Conservation (phyloP, 768 basidiomycete species). For the Dioszegia crocea region DNA sequence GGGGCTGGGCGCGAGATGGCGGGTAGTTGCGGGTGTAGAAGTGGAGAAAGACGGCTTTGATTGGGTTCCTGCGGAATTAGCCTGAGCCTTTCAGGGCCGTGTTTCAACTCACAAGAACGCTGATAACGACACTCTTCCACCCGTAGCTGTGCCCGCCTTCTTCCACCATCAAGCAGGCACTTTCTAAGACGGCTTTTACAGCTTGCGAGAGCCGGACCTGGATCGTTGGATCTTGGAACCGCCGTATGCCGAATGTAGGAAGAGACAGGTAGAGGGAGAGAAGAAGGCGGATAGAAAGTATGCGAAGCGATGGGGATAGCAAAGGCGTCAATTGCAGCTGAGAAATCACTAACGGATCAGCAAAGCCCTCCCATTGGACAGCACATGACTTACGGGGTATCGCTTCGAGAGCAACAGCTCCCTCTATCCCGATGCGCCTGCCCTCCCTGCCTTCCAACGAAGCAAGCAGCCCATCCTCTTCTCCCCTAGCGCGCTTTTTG, state of each 20-base stretch:
- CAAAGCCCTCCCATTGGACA: neutral
- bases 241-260: slow-evolving; percentile 8
- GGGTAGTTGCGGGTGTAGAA: slow-evolving; percentile 43
- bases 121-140: slow-evolving; percentile 40
- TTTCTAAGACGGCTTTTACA: slow-evolving; percentile 25
- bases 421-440: slow-evolving; percentile 16
- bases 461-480: slow-evolving; percentile 44
- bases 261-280: slow-evolving; percentile 28
- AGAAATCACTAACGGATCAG: slow-evolving; percentile 25
- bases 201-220: slow-evolving; percentile 8
- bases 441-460: slow-evolving; percentile 37
- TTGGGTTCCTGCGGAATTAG: neutral
- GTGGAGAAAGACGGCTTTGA: neutral
- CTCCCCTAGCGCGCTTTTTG: slow-evolving; percentile 45
- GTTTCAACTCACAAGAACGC: slow-evolving; percentile 29
- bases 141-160: slow-evolving; percentile 32
- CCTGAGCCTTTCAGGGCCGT: no score
- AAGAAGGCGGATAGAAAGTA: slow-evolving; percentile 40
- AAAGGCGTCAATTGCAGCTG: slow-evolving; percentile 28
- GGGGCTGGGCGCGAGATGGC: slow-evolving; percentile 38
- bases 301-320: slow-evolving; percentile 27
- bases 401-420: slow-evolving; percentile 19
- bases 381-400: slow-evolving; percentile 26
- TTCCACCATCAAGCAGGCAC: slow-evolving; percentile 28
- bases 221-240: neutral